Evolutionary conservation across 176 grass and related monocot species (phyloP), one percentile per base, ranked within the genome.

Genomic region (Phragmites australis): DNA sequence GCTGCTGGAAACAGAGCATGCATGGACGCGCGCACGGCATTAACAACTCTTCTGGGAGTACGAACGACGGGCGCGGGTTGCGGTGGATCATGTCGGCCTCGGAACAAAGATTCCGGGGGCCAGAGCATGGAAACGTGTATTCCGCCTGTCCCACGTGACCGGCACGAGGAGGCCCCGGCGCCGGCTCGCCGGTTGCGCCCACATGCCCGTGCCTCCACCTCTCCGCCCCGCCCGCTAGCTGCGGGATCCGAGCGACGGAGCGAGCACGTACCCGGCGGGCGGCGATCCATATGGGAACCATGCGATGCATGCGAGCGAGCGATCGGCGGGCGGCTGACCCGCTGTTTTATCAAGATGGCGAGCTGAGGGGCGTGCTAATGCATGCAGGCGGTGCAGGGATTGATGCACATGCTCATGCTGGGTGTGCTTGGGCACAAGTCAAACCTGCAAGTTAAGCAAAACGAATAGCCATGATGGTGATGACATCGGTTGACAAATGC

Each of bases 61-160:
- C 75, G 68, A 46, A 34, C 51, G 40, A 60, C n/a, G 68, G 37
- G 19, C 53, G 13, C 26, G 49, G 14, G 22, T 30, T 78, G 65
- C 15, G 60, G 48, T 37, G 58, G 81, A 62, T 70, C 70, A 15
- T 76, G 77, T 81, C 71, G 78, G 77, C 64, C 78, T 60, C 13
- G 73, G 82, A 94, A 94, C 89, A 94, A 82, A 92, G 83, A 91
- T 94, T 82, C 81, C 79, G 67, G 67, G 18, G 21, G 69, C 39
- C 88, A 91, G 91, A 79, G 88, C 79, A 88, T 69, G 41, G 82
- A 91, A 68, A 41, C 78, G 78, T 71, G 78, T 52, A 83, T 62
- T 45, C 87, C 76, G 87, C 64, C 80, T 77, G 84, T 56, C 84
- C 84, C 88, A 90, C 84, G 85, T 90, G 91, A 70, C 76, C 59